Conservation (phyloP, 164 flowering plant species). For the Vitis rotundifolia region DNA sequence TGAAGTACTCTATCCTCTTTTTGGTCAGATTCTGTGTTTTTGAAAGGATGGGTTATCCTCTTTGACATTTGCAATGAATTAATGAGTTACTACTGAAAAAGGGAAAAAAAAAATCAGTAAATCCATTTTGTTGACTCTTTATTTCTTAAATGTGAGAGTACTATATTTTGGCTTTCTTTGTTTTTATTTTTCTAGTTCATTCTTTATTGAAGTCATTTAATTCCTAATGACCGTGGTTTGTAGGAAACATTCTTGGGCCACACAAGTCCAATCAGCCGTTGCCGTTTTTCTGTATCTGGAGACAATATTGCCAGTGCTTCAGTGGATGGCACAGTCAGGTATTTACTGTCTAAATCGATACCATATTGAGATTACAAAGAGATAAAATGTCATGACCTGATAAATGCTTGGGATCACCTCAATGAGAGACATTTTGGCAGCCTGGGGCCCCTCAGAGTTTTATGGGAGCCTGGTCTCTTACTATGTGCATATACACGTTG, state of each 20-base stretch:
- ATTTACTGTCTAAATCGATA: slow-evolving; percentile 7
- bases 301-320: slow-evolving; percentile 97
- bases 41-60: neutral
- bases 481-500: too few relatives aligned
- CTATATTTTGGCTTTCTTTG: neutral
- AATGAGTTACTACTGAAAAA: too few relatives aligned
- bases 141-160: too few relatives aligned
- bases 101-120: too few relatives aligned
- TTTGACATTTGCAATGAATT: too few relatives aligned
- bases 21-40: neutral
- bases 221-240: slow-evolving; percentile 15
- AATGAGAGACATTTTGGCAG: neutral
- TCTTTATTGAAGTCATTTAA: neutral
- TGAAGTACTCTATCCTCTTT: neutral
- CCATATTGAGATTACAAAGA: neutral
- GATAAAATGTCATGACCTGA: too few relatives aligned
- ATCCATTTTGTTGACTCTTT: too few relatives aligned
- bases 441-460: neutral
- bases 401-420: neutral
- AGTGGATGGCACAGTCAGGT: slow-evolving; percentile 95
- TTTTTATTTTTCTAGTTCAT: neutral
- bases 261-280: slow-evolving; percentile 85
- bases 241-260: slow-evolving; percentile 95
- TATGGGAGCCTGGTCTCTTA: neutral
- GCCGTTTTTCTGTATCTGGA: slow-evolving; percentile 93